Percentiles rank a stretch among this genome's conserved stretches.
These are phyloP conservation scores for Rhizopus delemar DNA, from an alignment of 371 early-diverging fungal species.

Conservation along the genomic window DNA sequence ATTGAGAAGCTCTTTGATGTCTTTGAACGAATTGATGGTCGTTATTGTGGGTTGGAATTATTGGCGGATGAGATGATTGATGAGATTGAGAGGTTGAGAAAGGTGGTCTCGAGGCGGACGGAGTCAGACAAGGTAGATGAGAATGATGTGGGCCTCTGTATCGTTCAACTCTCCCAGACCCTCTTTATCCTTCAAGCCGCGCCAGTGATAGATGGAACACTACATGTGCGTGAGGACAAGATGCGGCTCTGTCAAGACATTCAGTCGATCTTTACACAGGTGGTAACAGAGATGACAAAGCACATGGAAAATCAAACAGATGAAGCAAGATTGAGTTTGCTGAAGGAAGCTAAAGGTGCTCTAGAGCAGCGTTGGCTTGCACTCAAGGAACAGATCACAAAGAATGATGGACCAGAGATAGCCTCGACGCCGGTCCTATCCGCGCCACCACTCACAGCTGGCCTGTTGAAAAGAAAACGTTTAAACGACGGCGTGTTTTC, in stretches of 20 bases:
- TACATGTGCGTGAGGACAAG: constrained; percentile 35
- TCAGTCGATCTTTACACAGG: constrained; percentile 19
- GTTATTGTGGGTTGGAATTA: constrained; percentile 39
- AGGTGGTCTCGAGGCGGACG: constrained; percentile 12
- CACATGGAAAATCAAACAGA: not conserved
- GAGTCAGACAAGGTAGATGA: not conserved
- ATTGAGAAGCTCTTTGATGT: constrained; percentile 49
- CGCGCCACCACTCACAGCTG: not conserved
- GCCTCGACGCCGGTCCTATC: not conserved
- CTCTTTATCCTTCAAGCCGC: constrained; percentile 35
- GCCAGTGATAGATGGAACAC: constrained; percentile 26
- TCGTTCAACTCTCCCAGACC: constrained; percentile 33
- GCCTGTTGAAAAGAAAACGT: not conserved
- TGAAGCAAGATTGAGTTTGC: not conserved
- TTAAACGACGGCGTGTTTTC: constrained; percentile 14
- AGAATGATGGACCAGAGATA: not conserved
- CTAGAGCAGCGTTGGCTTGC: constrained; percentile 28
- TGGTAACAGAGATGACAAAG: constrained; percentile 9
- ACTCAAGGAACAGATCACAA: constrained; percentile 21
- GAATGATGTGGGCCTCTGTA: constrained; percentile 13
- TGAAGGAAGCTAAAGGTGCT: constrained; percentile 5
- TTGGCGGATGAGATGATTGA: constrained; percentile 40
- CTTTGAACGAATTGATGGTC: constrained; percentile 47
- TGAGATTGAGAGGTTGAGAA: constrained; percentile 37
- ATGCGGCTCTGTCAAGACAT: constrained; percentile 33